Base-by-base conservation (phyloP, 768 basidiomycete genomes). In the Pseudohyphozyma bogoriensis region DNA sequence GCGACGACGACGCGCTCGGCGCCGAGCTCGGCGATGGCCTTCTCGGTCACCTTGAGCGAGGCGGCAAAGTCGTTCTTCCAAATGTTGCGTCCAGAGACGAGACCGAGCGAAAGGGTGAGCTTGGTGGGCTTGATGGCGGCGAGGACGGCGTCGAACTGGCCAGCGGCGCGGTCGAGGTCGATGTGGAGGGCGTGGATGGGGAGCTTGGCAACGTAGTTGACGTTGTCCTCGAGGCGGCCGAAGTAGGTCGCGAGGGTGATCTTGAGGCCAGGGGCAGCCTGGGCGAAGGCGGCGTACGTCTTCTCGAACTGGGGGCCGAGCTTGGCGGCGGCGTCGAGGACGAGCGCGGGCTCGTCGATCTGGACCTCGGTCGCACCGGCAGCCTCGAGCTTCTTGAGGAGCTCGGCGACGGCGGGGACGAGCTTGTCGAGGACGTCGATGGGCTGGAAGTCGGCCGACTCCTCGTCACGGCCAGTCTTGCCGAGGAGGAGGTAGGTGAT, bases 51-150 rank as follows among this genome's bases (percentile, higher is more conserved):
- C 74, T 85, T 84, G 77, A 91, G 81, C 59, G 89, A 85, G 56
- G 82, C 83, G 65, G 80, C 78, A 70, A 97, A 85, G 77, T 97
- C 92, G 64, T 83, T 85, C 83, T 97, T 99, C 95, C 95, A 99
- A 79, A 99, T 89, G 81, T 96, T 96, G 73, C 95, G 90, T 56
- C 95, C 95, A 47, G 95, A 97, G 66, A 99, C 87, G 63, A 96
- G 75, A 76, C 95, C 95, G 64, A 97, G 84, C 42, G 95, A 97
- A 55, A 99, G 81, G 65, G 85, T 72, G 64, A 90, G 80, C 71
- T 75, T 76, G 67, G 89, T 92, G 64, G 81, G 73, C 80, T 91
- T 95, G 75, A 96, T 74, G 58, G 89, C 90, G 46, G 79, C 80
- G 65, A 93, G 64, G 65, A 89, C 86, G 49, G 79, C 79, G 52